Conservation (phyloP, 2,329 filamentous ascomycete species). For the Aspergillus eucalypticola region DNA sequence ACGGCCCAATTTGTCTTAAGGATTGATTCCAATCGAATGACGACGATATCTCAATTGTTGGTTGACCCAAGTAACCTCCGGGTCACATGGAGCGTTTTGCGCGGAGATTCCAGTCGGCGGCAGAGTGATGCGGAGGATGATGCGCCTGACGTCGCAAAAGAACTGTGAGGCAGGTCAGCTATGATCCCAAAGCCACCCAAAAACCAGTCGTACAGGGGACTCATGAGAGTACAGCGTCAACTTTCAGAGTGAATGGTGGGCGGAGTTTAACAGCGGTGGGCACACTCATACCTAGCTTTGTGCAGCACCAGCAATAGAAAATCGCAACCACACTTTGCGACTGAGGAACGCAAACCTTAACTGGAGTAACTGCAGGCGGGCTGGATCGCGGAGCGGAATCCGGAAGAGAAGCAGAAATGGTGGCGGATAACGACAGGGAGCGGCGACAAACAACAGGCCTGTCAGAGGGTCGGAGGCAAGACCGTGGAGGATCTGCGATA, state of each 20-base stretch:
- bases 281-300: neutral
- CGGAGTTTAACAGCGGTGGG: neutral
- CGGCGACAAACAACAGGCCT: constrained; percentile 13
- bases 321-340: neutral
- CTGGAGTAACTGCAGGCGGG: neutral
- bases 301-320: neutral
- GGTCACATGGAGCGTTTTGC: constrained; percentile 5
- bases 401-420: neutral
- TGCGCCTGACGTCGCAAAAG: neutral
- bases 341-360: constrained; percentile 4
- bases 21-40: constrained; percentile 6
- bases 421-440: neutral
- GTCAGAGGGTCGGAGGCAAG: constrained; percentile 17
- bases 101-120: neutral
- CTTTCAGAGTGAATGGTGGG: neutral
- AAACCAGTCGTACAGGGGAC: neutral
- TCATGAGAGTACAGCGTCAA: neutral
- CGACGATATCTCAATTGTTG: constrained; percentile 8
- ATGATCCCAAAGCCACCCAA: neutral
- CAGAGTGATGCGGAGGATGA: neutral
- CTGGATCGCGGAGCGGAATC: constrained; percentile 2
- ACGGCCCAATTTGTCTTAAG: constrained; percentile 8
- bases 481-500: constrained; percentile 20
- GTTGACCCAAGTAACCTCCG: neutral
- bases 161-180: neutral